phyloP scores from a whole-genome alignment of 352 stramenopile genomes.

The Globisporangium barbulae region DNA sequence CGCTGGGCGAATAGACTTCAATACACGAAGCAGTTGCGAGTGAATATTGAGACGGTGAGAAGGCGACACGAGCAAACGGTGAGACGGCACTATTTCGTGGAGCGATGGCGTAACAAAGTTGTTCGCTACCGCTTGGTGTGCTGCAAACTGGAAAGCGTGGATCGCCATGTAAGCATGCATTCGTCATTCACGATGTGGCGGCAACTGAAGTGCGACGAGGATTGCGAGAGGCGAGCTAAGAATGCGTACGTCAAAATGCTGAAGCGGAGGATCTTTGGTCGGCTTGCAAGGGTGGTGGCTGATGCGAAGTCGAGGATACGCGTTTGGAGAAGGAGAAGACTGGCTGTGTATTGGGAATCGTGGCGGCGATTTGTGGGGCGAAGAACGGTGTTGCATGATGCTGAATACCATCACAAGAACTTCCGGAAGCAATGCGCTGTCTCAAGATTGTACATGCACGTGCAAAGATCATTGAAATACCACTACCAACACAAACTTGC shows the following conservation, averaged over 20 bases:
- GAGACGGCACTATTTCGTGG: conserved; percentile 3
- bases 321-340: neutral
- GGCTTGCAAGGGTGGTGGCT: neutral
- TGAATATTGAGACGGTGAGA: neutral
- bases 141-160: neutral
- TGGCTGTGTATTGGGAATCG: neutral
- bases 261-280: conserved; percentile 3
- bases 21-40: neutral
- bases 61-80: neutral
- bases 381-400: neutral
- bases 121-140: neutral
- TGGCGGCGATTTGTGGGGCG: conserved; percentile 5
- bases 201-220: neutral
- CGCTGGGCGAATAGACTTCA: neutral
- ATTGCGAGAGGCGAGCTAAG: neutral
- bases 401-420: neutral
- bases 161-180: neutral
- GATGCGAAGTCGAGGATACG: neutral
- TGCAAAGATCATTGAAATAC: neutral
- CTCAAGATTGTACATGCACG: neutral
- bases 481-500: neutral
- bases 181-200: neutral
- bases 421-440: neutral
- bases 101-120: neutral
- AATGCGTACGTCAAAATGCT: neutral